These are phyloP conservation scores for Periconia macrospinosa DNA, from an alignment of 2,329 filamentous ascomycete genomes.

Conservation along the genomic window DNA sequence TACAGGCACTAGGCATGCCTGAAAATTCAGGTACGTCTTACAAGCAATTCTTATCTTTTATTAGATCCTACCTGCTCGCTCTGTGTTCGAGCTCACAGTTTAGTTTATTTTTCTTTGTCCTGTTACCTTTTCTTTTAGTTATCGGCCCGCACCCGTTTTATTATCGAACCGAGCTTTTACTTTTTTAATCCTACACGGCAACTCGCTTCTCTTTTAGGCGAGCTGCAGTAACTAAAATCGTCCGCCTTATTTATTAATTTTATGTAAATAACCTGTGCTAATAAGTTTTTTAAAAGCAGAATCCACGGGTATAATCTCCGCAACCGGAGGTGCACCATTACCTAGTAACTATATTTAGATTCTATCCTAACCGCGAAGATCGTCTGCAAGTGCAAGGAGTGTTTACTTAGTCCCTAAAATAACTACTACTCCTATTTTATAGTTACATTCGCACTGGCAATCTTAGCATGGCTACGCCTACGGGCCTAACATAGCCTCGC, in stretches of 20 bases:
- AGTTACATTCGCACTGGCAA: constrained; percentile 40
- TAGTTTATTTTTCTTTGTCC: constrained; percentile 27
- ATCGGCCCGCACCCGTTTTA: constrained; percentile 27
- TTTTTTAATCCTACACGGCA: constrained; percentile 16
- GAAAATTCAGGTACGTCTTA: constrained; percentile 42
- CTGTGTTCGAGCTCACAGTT: constrained; percentile 19
- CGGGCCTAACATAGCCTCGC: constrained; percentile 33
- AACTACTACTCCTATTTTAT: constrained; percentile 38
- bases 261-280: background rate
- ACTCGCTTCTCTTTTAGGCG: constrained; percentile 23
- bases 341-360: constrained; percentile 44
- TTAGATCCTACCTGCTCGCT: constrained; percentile 31
- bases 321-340: constrained; percentile 36
- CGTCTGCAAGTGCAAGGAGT: constrained; percentile 41
- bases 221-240: constrained; percentile 18
- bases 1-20: constrained; percentile 42
- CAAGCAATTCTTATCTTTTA: constrained; percentile 8
- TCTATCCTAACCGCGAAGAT: constrained; percentile 40
- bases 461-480: constrained; percentile 28
- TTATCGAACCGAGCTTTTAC: constrained; percentile 21
- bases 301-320: constrained; percentile 25
- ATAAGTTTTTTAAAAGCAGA: constrained; percentile 6
- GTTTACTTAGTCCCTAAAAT: constrained; percentile 41
- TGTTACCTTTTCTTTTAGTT: constrained; percentile 21
- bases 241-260: constrained; percentile 20